Base-by-base conservation (phyloP, 257 asterid species). In the Penstemon newberryi region DNA sequence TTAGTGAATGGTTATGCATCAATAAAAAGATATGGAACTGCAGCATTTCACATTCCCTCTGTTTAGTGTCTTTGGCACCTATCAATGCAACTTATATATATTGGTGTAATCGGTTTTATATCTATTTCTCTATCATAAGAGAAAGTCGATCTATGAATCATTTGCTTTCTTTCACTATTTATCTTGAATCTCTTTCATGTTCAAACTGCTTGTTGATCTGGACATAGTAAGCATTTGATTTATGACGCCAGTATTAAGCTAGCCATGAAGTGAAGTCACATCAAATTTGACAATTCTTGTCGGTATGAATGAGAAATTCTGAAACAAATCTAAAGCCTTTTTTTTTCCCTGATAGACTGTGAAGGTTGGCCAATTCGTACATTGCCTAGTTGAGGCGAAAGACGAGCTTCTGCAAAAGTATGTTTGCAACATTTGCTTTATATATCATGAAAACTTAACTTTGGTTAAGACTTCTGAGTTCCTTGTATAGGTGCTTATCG, bases 361-460 rank as follows among this genome's bases (percentile, higher is more conserved):
- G 84, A 87, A 88, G 97, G 84, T 86, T 73, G 89, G 85, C 45
- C 84, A 85, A 66, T 90, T 88, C 62, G 86, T 79, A 53, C 83
- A 83, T 75, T 86, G 88, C 84, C 79, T 90, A 83, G 82, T 85
- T 62, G 96, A 86, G 77, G 88, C 89, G 50, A 81, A 76, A 75
- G 76, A 78, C 8, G 94, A 83, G 80, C 82, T 90, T 73, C 88
- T 86, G 47, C 83, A 71, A 78, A 86, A 84, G 96, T 90, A 81
- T 64, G 84, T 62, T 15, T 61, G 50, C 73, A 5, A 7, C 56
- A 8, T 64, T 56, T 38, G 6, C 62, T 52, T 65, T 64, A 37
- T 37, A 9, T 63, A 18, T 41, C 51, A 54, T 33, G 7, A 55
- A 43, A 67, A 60, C 59, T 18, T 41, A 41, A 64, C 6, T 63